Conservation (phyloP, 352 stramenopile species). For the Globisporangium abappressorium region DNA sequence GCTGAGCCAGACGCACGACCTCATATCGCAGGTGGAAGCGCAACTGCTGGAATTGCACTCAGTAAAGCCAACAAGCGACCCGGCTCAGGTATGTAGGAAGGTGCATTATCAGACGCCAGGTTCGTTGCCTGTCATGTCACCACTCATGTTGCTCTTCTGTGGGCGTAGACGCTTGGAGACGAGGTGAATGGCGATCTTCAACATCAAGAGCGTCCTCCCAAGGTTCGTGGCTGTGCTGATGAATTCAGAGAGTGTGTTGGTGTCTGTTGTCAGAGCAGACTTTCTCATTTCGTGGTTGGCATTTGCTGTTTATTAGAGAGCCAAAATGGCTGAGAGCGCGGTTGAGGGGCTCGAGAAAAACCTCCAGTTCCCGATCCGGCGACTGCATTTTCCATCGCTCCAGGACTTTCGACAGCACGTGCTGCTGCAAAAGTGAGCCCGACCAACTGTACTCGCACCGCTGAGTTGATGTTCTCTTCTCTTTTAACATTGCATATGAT, state of each 20-base stretch:
- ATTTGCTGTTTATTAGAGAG: not conserved
- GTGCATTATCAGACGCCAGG: not conserved
- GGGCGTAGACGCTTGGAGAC: not conserved
- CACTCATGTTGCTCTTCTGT: not conserved
- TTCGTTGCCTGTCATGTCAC: not conserved
- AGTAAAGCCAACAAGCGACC: not conserved
- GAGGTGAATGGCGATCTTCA: not conserved
- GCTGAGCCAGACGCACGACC: constrained; percentile 33
- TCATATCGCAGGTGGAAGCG: constrained; percentile 41
- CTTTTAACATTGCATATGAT: not conserved
- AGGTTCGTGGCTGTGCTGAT: constrained; percentile 4
- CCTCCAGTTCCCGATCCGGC: constrained; percentile 37
- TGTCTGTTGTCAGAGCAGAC: not conserved
- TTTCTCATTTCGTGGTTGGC: not conserved
- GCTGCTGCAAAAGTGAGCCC: constrained; percentile 51
- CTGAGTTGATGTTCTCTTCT: no score
- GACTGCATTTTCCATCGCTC: constrained; percentile 59
- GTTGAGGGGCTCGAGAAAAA: constrained; percentile 3
- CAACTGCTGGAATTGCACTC: constrained; percentile 13
- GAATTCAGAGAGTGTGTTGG: not conserved
- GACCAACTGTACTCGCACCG: not conserved
- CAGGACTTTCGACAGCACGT: constrained; percentile 45
- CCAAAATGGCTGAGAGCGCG: not conserved
- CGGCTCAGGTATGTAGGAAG: not conserved
- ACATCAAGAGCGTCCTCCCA: constrained; percentile 6